These are phyloP conservation scores for Acanthamoeba castellanii DNA, from an alignment of 208 protist genomes.

Conservation along the genomic window DNA sequence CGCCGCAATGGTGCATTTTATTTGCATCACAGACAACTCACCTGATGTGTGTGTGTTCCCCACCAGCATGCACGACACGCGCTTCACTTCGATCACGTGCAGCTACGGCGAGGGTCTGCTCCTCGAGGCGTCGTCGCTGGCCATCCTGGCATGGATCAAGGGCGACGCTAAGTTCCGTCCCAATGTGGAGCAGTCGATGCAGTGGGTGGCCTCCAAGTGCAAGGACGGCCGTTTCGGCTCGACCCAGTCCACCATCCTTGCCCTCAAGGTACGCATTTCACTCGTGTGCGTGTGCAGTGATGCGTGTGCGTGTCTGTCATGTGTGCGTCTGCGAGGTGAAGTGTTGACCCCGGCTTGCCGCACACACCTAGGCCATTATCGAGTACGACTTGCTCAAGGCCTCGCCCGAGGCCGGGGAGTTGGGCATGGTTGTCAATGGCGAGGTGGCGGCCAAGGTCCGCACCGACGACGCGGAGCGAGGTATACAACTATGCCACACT, in stretches of 20 bases:
- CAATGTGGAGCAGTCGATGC: slow-evolving; percentile 62
- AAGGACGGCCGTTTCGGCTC: slow-evolving; percentile 66
- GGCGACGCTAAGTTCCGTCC: slow-evolving; percentile 16
- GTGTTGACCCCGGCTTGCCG: too few relatives aligned
- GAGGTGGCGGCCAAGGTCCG: slow-evolving; percentile 4
- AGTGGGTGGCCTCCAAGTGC: slow-evolving; percentile 62
- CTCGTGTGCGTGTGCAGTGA: too few relatives aligned
- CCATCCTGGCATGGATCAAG: slow-evolving; percentile 45
- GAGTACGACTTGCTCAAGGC: slow-evolving; percentile 18
- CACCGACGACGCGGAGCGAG: not conserved
- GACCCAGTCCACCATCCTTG: slow-evolving; percentile 72
- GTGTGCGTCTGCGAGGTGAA: too few relatives aligned
- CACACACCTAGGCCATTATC: not conserved
- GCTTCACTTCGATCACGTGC: slow-evolving; percentile 60
- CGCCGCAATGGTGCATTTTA: too few relatives aligned
- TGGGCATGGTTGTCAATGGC: not conserved
- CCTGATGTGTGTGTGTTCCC: too few relatives aligned
- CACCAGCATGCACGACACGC: slow-evolving; percentile 12
- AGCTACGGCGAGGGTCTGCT: slow-evolving; percentile 6
- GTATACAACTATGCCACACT: not conserved
- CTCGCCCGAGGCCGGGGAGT: not conserved
- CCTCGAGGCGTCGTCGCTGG: slow-evolving; percentile 41
- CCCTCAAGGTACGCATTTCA: slow-evolving; percentile 15
- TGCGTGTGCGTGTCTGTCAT: too few relatives aligned
- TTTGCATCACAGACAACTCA: too few relatives aligned